Conservation (phyloP, 331 rosid genomes). For the Ulmus americana region DNA sequence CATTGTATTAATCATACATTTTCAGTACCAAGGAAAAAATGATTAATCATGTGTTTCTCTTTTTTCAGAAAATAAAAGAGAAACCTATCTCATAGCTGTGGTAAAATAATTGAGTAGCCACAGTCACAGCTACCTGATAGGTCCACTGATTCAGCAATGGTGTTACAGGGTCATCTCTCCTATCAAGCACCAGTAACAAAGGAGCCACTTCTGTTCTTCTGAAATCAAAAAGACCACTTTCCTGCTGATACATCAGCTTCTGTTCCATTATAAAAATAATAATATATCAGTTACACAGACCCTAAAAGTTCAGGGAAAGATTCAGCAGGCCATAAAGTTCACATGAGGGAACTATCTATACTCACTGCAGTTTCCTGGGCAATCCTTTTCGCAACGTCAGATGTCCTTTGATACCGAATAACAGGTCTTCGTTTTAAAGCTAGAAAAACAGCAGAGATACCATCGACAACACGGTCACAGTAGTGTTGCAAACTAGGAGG, state of each 20-base stretch:
- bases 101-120: conserved; percentile 1
- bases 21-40: too few relatives aligned
- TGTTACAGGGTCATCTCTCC: conserved; percentile 93
- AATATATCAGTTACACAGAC: conserved; percentile 5
- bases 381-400: conserved; percentile 81
- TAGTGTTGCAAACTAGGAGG: conserved; percentile 61
- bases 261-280: conserved; percentile 35
- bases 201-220: conserved; percentile 85
- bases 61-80: neutral
- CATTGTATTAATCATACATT: neutral
- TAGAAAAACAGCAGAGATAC: conserved; percentile 76
- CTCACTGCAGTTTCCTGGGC: conserved; percentile 83
- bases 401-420: conserved; percentile 86
- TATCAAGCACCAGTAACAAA: conserved; percentile 76
- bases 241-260: conserved; percentile 94
- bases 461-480: conserved; percentile 76
- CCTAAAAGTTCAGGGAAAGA: neutral
- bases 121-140: conserved; percentile 58
- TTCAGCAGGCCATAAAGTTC: neutral
- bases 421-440: conserved; percentile 81
- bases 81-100: conserved; percentile 15
- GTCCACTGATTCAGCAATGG: conserved; percentile 93
- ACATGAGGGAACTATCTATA: conserved; percentile 10
- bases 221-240: conserved; percentile 88
- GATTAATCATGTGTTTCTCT: neutral